Conservation (phyloP, 2,329 filamentous ascomycete species). For the Fusarium sacchari region DNA sequence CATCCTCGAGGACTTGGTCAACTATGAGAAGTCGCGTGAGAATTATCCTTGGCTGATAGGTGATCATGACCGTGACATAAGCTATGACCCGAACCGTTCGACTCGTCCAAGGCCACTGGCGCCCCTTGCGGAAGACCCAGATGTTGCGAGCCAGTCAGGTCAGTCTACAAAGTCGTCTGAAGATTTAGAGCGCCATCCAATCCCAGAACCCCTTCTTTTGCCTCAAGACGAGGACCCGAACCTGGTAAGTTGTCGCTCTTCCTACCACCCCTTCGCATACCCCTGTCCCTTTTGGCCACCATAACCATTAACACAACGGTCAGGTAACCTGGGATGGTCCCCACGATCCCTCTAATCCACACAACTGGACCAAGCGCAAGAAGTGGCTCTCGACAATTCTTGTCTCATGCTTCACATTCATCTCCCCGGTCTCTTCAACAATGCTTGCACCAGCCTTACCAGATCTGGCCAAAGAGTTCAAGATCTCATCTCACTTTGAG, state of each 20-base stretch:
- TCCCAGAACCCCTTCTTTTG: slow-evolving; percentile 10
- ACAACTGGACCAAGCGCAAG: slow-evolving; percentile 57
- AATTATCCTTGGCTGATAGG: slow-evolving; percentile 45
- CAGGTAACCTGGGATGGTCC: slow-evolving; percentile 57
- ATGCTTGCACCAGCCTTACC: slow-evolving; percentile 60
- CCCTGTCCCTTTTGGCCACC: neutral
- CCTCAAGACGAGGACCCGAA: slow-evolving; percentile 30
- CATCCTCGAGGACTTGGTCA: slow-evolving; percentile 27
- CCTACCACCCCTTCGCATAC: rapidly evolving
- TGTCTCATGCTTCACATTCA: slow-evolving; percentile 59
- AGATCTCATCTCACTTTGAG: slow-evolving; percentile 54
- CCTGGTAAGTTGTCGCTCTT: slow-evolving; percentile 22
- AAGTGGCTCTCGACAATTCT: slow-evolving; percentile 51
- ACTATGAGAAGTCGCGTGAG: slow-evolving; percentile 45
- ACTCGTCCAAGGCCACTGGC: slow-evolving; percentile 11
- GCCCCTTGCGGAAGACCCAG: slow-evolving; percentile 13
- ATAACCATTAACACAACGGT: neutral
- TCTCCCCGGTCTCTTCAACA: slow-evolving; percentile 64
- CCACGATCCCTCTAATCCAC: slow-evolving; percentile 53
- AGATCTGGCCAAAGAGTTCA: slow-evolving; percentile 56
- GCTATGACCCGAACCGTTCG: neutral
- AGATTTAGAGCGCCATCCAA: slow-evolving; percentile 14
- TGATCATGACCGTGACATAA: neutral
- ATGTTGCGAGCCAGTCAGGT: neutral
- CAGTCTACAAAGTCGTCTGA: neutral